A percentile compares a stretch with the other conserved stretches of the same genome.
Conservation (phyloP, 345 rosid genomes). For the Eucalyptus curtisii region DNA sequence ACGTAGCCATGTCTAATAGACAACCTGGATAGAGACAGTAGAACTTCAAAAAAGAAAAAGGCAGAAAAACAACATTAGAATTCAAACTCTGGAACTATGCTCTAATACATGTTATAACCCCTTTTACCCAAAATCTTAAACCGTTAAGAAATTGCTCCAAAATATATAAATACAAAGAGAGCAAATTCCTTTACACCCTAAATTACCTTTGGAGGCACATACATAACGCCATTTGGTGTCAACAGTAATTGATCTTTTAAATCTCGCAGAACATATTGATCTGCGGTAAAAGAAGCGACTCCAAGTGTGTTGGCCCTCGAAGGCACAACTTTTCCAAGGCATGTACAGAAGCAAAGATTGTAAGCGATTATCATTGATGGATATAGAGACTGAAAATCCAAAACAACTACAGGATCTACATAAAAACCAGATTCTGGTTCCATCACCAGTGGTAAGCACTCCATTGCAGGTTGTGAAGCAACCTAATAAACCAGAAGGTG, state of each 20-base stretch:
- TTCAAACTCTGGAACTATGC: background rate
- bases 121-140: background rate
- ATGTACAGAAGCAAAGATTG: conserved; percentile 89
- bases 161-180: background rate
- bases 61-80: background rate
- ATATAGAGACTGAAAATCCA: conserved; percentile 97
- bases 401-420: conserved; percentile 84
- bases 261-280: conserved; percentile 35
- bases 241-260: conserved; percentile 49
- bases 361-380: conserved; percentile 97
- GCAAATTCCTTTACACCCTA: background rate
- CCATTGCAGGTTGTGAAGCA: conserved; percentile 99
- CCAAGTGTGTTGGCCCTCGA: conserved; percentile 64
- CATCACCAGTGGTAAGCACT: conserved; percentile 96
- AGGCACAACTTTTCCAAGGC: conserved; percentile 75
- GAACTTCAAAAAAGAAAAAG: background rate
- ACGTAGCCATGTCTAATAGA: background rate
- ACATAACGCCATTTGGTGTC: conserved; percentile 81
- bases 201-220: conserved; percentile 68
- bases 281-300: conserved; percentile 61
- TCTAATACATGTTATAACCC: background rate
- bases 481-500: conserved; percentile 30
- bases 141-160: background rate
- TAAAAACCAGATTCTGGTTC: conserved; percentile 96
- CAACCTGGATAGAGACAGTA: background rate